These are phyloP conservation scores for Aspergillus taichungensis DNA, from an alignment of 495 filamentous ascomycete species.

Conservation along the genomic window DNA sequence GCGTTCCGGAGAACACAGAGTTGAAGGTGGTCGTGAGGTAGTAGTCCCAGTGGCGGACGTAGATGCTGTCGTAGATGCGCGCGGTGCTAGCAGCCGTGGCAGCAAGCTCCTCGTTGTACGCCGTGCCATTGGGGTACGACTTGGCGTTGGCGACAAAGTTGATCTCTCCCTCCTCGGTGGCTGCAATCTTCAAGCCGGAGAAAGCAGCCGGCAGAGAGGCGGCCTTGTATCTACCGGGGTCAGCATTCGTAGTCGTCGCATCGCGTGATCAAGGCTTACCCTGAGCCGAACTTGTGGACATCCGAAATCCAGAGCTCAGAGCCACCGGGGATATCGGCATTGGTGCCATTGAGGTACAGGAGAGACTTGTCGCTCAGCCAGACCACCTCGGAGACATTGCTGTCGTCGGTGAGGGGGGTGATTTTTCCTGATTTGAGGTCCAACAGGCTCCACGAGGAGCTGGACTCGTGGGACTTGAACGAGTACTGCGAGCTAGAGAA, in stretches of 20 bases:
- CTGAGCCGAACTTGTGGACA: slow-evolving; percentile 17
- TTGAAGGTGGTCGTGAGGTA: slow-evolving; percentile 47
- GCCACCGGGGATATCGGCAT: slow-evolving; percentile 32
- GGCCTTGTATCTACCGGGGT: slow-evolving; percentile 40
- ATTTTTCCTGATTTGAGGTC: slow-evolving; percentile 32
- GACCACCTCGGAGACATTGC: slow-evolving; percentile 35
- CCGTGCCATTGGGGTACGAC: slow-evolving; percentile 50
- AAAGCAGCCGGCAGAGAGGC: slow-evolving; percentile 50
- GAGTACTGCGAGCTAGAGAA: slow-evolving; percentile 38
- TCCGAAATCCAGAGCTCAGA: slow-evolving; percentile 35
- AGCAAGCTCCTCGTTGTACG: slow-evolving; percentile 52
- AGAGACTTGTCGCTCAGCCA: slow-evolving; percentile 37
- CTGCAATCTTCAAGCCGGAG: slow-evolving; percentile 57
- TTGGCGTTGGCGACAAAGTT: slow-evolving; percentile 54
- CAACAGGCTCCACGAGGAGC: slow-evolving; percentile 27
- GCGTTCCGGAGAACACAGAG: slow-evolving; percentile 36
- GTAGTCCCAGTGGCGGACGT: slow-evolving; percentile 70
- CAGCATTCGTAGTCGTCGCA: background rate
- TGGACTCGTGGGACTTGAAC: slow-evolving; percentile 28
- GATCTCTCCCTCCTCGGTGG: slow-evolving; percentile 44
- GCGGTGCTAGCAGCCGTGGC: slow-evolving; percentile 48
- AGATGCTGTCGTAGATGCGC: slow-evolving; percentile 60
- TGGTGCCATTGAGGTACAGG: slow-evolving; percentile 40
- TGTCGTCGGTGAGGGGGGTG: slow-evolving; percentile 28
- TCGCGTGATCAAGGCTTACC: slow-evolving; percentile 6